These are phyloP conservation scores for Monascus purpureus DNA, from an alignment of 495 filamentous ascomycete genomes.

Conservation along the genomic window DNA sequence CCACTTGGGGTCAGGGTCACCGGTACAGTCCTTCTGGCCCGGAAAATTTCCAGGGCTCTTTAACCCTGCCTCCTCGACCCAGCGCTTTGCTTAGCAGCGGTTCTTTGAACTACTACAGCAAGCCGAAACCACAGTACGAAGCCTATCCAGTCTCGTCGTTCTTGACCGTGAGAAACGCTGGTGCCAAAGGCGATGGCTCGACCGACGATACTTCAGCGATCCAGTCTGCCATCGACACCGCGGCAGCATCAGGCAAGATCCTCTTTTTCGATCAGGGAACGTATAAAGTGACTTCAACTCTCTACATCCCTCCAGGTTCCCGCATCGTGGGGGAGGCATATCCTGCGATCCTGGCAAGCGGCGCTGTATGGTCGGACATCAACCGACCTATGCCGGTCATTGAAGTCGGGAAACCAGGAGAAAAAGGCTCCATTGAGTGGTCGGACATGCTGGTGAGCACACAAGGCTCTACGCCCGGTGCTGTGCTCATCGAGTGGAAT, in stretches of 20 bases:
- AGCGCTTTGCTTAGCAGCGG: conserved; percentile 20
- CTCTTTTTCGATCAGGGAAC: conserved; percentile 35
- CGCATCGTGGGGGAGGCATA: conserved; percentile 39
- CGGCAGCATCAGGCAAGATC: conserved; percentile 27
- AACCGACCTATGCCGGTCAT: conserved; percentile 51
- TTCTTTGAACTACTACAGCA: conserved; percentile 32
- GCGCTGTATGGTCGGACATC: conserved; percentile 45
- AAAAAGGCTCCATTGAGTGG: conserved; percentile 41
- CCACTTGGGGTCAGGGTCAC: conserved; percentile 40
- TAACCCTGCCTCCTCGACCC: conserved; percentile 23
- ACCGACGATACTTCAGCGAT: conserved; percentile 52
- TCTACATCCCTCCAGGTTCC: conserved; percentile 30
- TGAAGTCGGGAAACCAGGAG: conserved; percentile 41
- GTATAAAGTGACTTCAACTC: conserved; percentile 32
- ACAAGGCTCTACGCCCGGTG: conserved; percentile 46
- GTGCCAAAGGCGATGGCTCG: conserved; percentile 54
- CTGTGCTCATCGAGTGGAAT: conserved; percentile 65
- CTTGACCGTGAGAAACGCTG: conserved; percentile 40
- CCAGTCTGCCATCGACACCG: conserved; percentile 27
- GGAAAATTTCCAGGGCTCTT: conserved; percentile 24
- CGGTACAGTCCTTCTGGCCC: conserved; percentile 31
- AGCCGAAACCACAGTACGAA: conserved; percentile 42
- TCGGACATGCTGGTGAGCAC: conserved; percentile 47
- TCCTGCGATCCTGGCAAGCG: conserved; percentile 50
- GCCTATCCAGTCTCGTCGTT: conserved; percentile 36